Base-by-base conservation (phyloP, 1,284 basidiomycete species). In the Boletus sp. region DNA sequence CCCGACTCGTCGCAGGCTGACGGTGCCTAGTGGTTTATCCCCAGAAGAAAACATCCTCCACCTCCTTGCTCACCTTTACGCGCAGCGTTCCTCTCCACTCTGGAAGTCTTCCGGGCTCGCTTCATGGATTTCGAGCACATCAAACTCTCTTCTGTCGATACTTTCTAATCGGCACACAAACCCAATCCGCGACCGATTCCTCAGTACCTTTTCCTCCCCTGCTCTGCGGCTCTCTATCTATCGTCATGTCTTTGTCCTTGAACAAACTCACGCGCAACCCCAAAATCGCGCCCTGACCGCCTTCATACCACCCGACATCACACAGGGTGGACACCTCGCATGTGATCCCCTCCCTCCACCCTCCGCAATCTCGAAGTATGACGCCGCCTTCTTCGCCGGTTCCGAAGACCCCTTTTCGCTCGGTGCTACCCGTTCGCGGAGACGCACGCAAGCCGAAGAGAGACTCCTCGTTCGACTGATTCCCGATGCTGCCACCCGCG, bases 61-160 rank as follows among this genome's bases (percentile, higher is more conserved):
- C 53, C 77, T 94, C 10, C 76, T 95, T 9, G 86, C 89, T 0
- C 88, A 92, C 61, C 78, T 95, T 27, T 96, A 96, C 64, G 88
- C 78, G 1, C 80, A 85, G 39, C 84, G 90, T 7, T 86, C 88
- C 0, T 73, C 71, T 13, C 68, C 82, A 0, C 65, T 94, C 7
- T 96, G 92, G 92, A 95, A 94, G 70, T 79, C 84, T 16, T 25
- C 29, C 13, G 14, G 29, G 13, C 14, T 13, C 14, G 64, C 78
- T 0, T 59, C 74, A 0, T 96, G 93, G 91, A 82, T 96, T 57
- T 61, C 76, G 2, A 64, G 67, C 10, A 83, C 81, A 2, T 70
- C 82, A 19, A 66, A 66, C 19, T 61, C 72, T 6, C 54, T 72
- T 60, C 45, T 78, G 59, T 59, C 63, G 65, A 44, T 58, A 52